Conservation (phyloP, 73 alveolate species). For the Stentor coeruleus region DNA sequence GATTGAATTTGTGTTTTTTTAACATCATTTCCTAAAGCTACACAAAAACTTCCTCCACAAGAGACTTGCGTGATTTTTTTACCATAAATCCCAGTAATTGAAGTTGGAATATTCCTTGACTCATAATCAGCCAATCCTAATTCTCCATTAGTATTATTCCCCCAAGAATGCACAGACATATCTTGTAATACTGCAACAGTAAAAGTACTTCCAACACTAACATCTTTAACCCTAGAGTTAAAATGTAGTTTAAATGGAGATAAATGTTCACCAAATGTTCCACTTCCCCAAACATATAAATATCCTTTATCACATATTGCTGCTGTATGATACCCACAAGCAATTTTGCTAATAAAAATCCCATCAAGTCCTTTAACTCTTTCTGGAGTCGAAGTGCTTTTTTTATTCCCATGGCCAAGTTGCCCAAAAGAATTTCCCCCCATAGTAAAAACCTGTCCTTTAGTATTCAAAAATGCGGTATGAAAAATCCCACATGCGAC, state of each 20-base stretch:
- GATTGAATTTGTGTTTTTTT: not conserved
- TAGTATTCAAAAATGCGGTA: constrained; percentile 61
- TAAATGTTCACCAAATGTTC: constrained; percentile 55
- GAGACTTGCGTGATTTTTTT: constrained; percentile 31
- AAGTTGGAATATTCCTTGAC: constrained; percentile 35
- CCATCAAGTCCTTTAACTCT: constrained; percentile 34
- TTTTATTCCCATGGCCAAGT: constrained; percentile 68
- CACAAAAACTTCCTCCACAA: constrained; percentile 30
- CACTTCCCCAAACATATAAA: constrained; percentile 62
- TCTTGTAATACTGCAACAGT: constrained; percentile 33
- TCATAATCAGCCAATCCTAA: constrained; percentile 53
- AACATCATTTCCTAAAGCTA: constrained; percentile 30
- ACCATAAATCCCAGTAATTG: constrained; percentile 36
- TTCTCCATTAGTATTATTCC: constrained; percentile 53
- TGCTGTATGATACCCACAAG: constrained; percentile 68
- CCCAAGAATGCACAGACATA: constrained; percentile 51
- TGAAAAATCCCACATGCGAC: constrained; percentile 85
- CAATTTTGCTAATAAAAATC: constrained; percentile 35
- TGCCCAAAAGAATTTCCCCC: constrained; percentile 86
- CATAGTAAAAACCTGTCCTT: constrained; percentile 72
- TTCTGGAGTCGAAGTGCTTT: constrained; percentile 28
- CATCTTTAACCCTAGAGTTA: not conserved
- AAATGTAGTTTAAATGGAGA: constrained; percentile 29
- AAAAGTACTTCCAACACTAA: constrained; percentile 47
- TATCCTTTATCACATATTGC: constrained; percentile 46